Evolutionary conservation across 768 basidiomycete species (phyloP), one percentile per base, ranked within the genome.

Genomic region (Termitomyces sp.): DNA sequence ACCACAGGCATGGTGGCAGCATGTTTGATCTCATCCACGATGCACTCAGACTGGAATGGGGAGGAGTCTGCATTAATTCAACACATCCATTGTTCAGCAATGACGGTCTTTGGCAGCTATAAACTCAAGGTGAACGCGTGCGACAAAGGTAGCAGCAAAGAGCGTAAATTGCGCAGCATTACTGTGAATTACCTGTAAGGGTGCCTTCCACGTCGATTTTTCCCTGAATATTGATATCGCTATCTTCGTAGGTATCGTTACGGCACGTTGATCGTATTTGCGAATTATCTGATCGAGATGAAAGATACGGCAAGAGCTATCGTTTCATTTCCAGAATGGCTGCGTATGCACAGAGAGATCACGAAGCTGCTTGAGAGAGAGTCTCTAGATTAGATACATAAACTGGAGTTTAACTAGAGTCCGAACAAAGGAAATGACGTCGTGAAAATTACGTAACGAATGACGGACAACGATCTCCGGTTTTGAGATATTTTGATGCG

Each of bases 1-100:
- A 99, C 97, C 0, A 98, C 95, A 0, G 97, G 97, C 5, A 98
- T 98, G 94, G 84, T 94, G 56, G 86, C 88, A 26, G 92, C 93
- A 0, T 91, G 88, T 56, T 76, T 98, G 26, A 91, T 97, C 53
- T 89, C 93, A 12, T 91, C 85, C 2, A 83, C 83, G 9, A 75
- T 82, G 72, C 76, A 79, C 50, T 52, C 51, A 9, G 51, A 52
- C 26, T 88, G 89, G 85, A 69, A 75, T 42, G 79, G 73, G 30
- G 72, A 77, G 55, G 76, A 80, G 50, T 71, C 71, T 30, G 71
- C 73, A 4, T 65, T 74, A 27, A 70, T 65, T 8, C 73, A 77
- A 68, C 74, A 75, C 24, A 71, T 55, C 34, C 30, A 36, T 26
- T 33, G 18, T 40, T 37, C 20, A 26, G 10, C 22, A 42, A 47